phyloP scores from a whole-genome alignment of 768 basidiomycete species.

The Mycena maculata region DNA sequence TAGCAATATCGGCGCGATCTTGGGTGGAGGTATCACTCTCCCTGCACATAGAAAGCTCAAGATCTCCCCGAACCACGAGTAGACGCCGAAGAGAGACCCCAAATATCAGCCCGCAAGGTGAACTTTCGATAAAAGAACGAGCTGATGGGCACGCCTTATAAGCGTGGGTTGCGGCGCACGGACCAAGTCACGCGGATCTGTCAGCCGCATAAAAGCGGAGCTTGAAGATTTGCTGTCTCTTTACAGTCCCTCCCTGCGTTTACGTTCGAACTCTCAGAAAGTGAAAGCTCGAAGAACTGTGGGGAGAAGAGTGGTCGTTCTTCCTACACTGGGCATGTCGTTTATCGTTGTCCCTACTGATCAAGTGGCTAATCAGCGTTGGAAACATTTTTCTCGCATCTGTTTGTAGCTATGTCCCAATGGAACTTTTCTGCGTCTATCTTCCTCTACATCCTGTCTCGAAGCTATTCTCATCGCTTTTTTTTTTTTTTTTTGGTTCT shows the following conservation, averaged over 20 bases:
- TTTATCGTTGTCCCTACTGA: conserved; percentile 60
- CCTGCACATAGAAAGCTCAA: conserved; percentile 69
- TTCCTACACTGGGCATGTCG: conserved; percentile 80
- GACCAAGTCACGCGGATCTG: conserved; percentile 53
- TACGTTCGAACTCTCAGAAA: conserved; percentile 33
- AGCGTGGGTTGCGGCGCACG: conserved; percentile 57
- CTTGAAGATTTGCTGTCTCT: conserved; percentile 8
- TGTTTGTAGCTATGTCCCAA: too few relatives aligned
- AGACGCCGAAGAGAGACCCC: conserved; percentile 57
- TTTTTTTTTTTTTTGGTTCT: too few relatives aligned
- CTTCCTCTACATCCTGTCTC: too few relatives aligned
- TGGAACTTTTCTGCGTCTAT: too few relatives aligned
- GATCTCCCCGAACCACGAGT: conserved; percentile 49
- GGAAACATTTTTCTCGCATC: conserved; percentile 62
- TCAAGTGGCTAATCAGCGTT: conserved; percentile 78
- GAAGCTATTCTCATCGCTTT: too few relatives aligned
- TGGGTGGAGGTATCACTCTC: conserved; percentile 73
- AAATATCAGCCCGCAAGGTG: conserved; percentile 82
- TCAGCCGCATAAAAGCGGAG: conserved; percentile 38
- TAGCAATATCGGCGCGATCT: conserved; percentile 67
- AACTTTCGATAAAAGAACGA: conserved; percentile 66
- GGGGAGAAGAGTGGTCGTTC: conserved; percentile 61
- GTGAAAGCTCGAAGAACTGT: conserved; percentile 36
- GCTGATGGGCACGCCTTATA: conserved; percentile 19
- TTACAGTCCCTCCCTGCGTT: conserved; percentile 47